A percentile compares a stretch with the other conserved stretches of the same genome.
phyloP scores from a whole-genome alignment of 352 stramenopile species.

The Elongisporangium prolatum region DNA sequence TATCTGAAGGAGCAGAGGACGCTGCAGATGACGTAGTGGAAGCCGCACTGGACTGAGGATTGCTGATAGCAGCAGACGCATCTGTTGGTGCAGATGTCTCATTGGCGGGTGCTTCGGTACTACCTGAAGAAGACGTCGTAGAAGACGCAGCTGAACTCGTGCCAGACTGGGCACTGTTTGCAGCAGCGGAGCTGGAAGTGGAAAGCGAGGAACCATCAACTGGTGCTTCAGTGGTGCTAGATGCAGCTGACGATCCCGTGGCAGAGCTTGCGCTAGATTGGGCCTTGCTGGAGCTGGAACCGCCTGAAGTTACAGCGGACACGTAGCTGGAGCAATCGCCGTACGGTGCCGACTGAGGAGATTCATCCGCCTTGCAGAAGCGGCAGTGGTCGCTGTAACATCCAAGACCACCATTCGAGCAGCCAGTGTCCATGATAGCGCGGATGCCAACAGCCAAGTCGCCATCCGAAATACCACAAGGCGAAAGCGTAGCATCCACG shows the following conservation, averaged over 20 bases:
- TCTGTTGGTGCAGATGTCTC: too few relatives aligned
- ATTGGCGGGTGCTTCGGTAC: too few relatives aligned
- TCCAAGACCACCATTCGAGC: slow-evolving; percentile 26
- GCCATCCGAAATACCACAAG: slow-evolving; percentile 24
- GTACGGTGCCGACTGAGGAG: slow-evolving; percentile 25
- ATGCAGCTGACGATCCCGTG: background rate
- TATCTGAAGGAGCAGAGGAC: background rate
- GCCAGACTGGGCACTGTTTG: slow-evolving; percentile 2
- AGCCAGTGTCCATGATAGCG: slow-evolving; percentile 20
- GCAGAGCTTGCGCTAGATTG: slow-evolving; percentile 1
- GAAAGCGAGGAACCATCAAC: background rate
- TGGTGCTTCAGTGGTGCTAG: background rate
- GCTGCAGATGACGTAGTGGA: slow-evolving; percentile 1
- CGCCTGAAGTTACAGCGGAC: slow-evolving; percentile 10
- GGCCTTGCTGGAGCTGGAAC: background rate
- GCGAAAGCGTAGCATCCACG: slow-evolving; percentile 2
- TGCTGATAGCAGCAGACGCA: background rate
- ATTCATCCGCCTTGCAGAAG: slow-evolving; percentile 29
- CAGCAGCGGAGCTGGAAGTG: too few relatives aligned
- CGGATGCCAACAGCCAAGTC: slow-evolving; percentile 26
- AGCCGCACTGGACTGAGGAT: slow-evolving; percentile 3
- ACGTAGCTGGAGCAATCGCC: slow-evolving; percentile 15
- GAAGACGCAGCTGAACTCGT: slow-evolving; percentile 28
- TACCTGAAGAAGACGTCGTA: slow-evolving; percentile 13
- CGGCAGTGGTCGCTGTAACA: slow-evolving; percentile 35